These are phyloP conservation scores for Plasmodium yoelii DNA, from an alignment of 169 alveolate genomes.

Conservation along the genomic window DNA sequence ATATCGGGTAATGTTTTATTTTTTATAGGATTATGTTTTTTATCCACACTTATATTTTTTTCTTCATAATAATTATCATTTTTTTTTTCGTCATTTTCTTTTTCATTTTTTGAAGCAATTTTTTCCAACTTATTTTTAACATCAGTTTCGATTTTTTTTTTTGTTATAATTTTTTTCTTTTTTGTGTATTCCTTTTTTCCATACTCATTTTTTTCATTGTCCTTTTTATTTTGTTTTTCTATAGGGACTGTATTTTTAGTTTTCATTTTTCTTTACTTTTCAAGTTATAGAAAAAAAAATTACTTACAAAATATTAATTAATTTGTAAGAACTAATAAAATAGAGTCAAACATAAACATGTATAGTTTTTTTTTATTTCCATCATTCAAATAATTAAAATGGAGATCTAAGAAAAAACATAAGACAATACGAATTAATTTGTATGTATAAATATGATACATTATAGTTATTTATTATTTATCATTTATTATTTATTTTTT, in stretches of 20 bases:
- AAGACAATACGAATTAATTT: too few species aligned
- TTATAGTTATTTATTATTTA: too few species aligned
- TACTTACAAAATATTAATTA: too few species aligned
- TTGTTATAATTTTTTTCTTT: conserved; percentile 44
- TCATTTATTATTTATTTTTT: too few species aligned
- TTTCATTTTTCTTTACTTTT: conserved; percentile 26
- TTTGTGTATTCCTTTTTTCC: conserved; percentile 24
- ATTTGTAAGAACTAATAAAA: too few species aligned
- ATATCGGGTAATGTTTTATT: conserved; percentile 24
- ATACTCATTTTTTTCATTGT: conserved; percentile 35
- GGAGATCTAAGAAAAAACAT: too few species aligned
- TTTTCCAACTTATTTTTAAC: conserved; percentile 29
- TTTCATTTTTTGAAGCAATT: conserved; percentile 32
- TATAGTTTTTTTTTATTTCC: too few species aligned
- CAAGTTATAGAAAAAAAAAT: too few species aligned
- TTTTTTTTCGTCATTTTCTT: conserved; percentile 51
- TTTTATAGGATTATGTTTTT: conserved; percentile 48
- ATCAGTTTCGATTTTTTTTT: conserved; percentile 41
- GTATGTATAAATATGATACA: too few species aligned
- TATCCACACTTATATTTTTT: conserved; percentile 17
- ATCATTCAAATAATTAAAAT: too few species aligned
- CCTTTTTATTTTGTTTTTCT: conserved; percentile 48
- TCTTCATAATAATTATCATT: conserved; percentile 15
- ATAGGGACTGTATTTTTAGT: conserved; percentile 14
- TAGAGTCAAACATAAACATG: too few species aligned